Percentiles rank a stretch among this genome's conserved stretches.
phyloP scores from a whole-genome alignment of 2,329 filamentous ascomycete genomes.

The Ascosphaera apis region DNA sequence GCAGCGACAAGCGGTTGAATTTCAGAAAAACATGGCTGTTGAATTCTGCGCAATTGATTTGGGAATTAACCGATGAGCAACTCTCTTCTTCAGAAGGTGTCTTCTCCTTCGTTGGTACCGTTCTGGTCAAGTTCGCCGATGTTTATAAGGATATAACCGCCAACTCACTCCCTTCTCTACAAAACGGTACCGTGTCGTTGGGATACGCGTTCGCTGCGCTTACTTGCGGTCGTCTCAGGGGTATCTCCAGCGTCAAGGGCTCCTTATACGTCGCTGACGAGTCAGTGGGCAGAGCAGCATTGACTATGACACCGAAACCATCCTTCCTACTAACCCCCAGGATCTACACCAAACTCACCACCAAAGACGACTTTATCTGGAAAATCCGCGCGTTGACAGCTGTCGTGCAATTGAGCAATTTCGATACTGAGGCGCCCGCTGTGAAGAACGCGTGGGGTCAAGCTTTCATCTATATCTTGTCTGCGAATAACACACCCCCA shows the following conservation, averaged over 20 bases:
- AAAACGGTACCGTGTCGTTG: slow-evolving; percentile 59
- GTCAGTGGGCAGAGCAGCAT: slow-evolving; percentile 37
- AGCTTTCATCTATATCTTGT: slow-evolving; percentile 57
- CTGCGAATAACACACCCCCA: slow-evolving; percentile 36
- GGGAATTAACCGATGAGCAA: slow-evolving; percentile 26
- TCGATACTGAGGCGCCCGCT: slow-evolving; percentile 21
- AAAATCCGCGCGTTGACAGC: slow-evolving; percentile 45
- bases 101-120: slow-evolving; percentile 25
- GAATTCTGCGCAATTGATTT: slow-evolving; percentile 47
- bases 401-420: slow-evolving; percentile 31
- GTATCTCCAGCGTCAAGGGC: slow-evolving; percentile 32
- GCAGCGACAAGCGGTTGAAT: slow-evolving; percentile 61
- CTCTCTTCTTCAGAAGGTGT: slow-evolving; percentile 23
- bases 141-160: slow-evolving; percentile 54
- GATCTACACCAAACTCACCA: slow-evolving; percentile 57
- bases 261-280: slow-evolving; percentile 13
- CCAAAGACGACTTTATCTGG: slow-evolving; percentile 59
- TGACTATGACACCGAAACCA: slow-evolving; percentile 53
- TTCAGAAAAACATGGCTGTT: slow-evolving; percentile 63
- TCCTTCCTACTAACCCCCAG: slow-evolving; percentile 71
- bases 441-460: slow-evolving; percentile 58
- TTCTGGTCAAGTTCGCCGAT: slow-evolving; percentile 30
- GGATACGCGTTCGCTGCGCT: slow-evolving; percentile 54
- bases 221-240: slow-evolving; percentile 28
- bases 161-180: slow-evolving; percentile 57